Base-by-base conservation (phyloP, 2,329 filamentous ascomycete species). In the Madurella mycetomatis region DNA sequence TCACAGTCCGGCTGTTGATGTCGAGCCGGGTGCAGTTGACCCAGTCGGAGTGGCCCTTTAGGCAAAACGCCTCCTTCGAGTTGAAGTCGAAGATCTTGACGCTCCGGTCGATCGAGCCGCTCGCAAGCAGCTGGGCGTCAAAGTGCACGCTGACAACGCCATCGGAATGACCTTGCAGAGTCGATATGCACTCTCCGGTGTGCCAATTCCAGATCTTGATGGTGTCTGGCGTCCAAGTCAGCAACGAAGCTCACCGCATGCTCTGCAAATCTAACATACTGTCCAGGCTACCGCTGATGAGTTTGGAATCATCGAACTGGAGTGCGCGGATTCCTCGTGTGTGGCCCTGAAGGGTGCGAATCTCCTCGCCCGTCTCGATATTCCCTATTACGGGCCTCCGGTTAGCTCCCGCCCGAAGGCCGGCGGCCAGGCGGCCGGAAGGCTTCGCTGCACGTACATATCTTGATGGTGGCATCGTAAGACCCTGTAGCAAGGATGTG, bases 151-250 rank as follows among this genome's bases (percentile, higher is more conserved):
- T 86, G 59, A 97, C 87, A 25, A 99, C 88, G 12, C 92, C 92
- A 37, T 85, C 86, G 16, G 79, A 83, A 67, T 97, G 94, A 18
- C 87, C 87, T 12, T 82, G 80, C 51, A 95, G 85, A 0, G 87
- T 95, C 47, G 86, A 88, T 53, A 96, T 80, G 63, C 90, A 91
- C 64, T 90, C 83, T 45, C 94, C 94, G 0, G 90, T 96, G 58
- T 88, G 83, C 91, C 92, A 96, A 67, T 99, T 95, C 94, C 94
- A 99, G 34, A 99, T 84, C 68, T 89, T 92, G 64, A 99, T 81
- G 4, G 87, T 95, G 47, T 84, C 94, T 94, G 7, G 52, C n/a
- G 34, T 11, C 5, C 11, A n/a, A 30, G 55, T 63, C 47, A 63
- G 61, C 42, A 46, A 18, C 8, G 12, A 30, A n/a, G 25, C n/a